Base-by-base conservation (phyloP, 805 yeast species). In the Saturnispora diversa region DNA sequence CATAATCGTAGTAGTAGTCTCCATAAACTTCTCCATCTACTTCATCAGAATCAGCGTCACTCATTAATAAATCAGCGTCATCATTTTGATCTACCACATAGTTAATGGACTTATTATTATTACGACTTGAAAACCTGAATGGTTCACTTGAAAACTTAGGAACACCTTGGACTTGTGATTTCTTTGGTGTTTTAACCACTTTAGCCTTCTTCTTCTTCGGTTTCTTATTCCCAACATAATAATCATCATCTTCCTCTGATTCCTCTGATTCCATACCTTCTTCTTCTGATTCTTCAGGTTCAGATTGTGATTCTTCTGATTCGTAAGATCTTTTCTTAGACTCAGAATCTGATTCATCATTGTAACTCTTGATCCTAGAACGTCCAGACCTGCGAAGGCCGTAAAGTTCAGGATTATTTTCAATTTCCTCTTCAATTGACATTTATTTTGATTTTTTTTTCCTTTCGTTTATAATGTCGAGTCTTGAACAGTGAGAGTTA, bases 331-430 rank as follows among this genome's bases (percentile, higher is more conserved):
- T 37, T 20, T 37, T 37, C 23, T 31, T 37, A 9, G 30, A 15
- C 7, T 37, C 35, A 10, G 29, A 35, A 22, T 42, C 40, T 12
- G 28, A 37, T 3, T 53, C 57, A 21, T 55, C 55, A 41, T 38
- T 48, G 25, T 66, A 69, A 23, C 58, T 59, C 33, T 52, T 53
- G 3, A 62, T 50, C 44, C 77, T 66, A 8, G 80, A 75, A 52
- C 92, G 67, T 31, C 77, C 77, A 4, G 88, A 80, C 49, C 94
- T 70, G 60, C 94, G 74, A 40, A 84, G 66, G 2, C 94, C 94
- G 51, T 84, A 84, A n/a, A 84, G 66, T 54, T 82, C 94, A 1
- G 94, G 94, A 56, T 83, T 78, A 37, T 66, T 71, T 40, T 74
- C 66, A 13, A 80, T 72, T 44, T 79, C 87, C 6, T 53, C 42